Evolutionary conservation across 805 yeast genomes (phyloP), one percentile per base, ranked within the genome.

Genomic region (Starmerella ratchasimensis): DNA sequence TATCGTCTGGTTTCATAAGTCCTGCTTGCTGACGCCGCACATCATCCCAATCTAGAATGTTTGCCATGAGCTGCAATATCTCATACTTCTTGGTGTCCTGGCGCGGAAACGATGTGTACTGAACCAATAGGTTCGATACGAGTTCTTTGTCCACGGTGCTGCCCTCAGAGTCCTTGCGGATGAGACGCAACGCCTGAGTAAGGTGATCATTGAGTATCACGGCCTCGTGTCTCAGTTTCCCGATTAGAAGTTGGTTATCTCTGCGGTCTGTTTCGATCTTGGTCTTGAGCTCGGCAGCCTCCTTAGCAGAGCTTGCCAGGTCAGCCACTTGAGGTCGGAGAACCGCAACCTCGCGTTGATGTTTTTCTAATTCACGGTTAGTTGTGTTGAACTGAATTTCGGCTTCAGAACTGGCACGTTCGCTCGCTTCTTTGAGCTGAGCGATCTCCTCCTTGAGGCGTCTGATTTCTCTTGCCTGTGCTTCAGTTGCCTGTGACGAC

Each of bases 21-120:
- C 63, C 63, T 1, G 55, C 61, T 31, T 52, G 53, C 19, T 49
- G 51, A 21, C 54, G 50, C 19, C 55, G 51, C 13, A 50, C 75
- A 34, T 82, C 90, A 57, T 80, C 88, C 98, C 98, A 90, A 41
- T 72, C 78, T 41, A 90, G 64, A 47, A 78, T 76, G 42, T 81
- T 80, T 9, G 94, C 71, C 29, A 90, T 78, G 42, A 90, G 68
- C 54, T 74, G 80, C 34, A 90, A 65, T 3, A 90, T 94, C 64
- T 90, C 97, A 55, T 80, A 90, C 58, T 90, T 84, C 60, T 86
- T 88, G 7, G 94, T 71, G 56, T 90, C 99, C 1, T 90, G 94
- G 43, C 98, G 66, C 5, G 94, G 95, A 22, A 88, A 64, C 24
- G 78, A 77, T 14, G 90, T 68, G 59, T 86, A 90, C 38, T 90